These are phyloP conservation scores for Lichtheimia hyalospora DNA, from an alignment of 371 early-diverging fungal genomes.

Conservation along the genomic window DNA sequence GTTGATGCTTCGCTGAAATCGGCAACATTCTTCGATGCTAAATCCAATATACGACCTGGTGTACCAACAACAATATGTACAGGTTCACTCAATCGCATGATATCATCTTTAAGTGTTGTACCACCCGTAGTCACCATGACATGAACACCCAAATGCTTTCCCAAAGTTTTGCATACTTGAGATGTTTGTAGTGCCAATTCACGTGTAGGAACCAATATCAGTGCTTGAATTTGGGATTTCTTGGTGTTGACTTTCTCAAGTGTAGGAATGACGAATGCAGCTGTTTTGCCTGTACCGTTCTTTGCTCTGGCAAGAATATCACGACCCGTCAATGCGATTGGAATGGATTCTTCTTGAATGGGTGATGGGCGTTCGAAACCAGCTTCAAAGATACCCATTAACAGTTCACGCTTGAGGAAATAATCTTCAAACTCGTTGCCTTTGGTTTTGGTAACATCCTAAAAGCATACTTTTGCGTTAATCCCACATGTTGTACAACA, in stretches of 20 bases:
- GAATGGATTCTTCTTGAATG: conserved; percentile 99
- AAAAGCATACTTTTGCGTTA: neutral
- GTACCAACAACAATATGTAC: conserved; percentile 98
- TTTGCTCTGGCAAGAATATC: conserved; percentile 97
- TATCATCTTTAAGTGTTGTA: conserved; percentile 97
- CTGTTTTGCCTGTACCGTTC: conserved; percentile 99
- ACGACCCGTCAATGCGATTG: conserved; percentile 93
- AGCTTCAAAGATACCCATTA: conserved; percentile 98
- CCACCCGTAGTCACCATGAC: conserved; percentile 99
- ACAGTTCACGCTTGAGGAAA: conserved; percentile 91
- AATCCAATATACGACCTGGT: conserved; percentile 98
- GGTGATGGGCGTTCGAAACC: conserved; percentile 99
- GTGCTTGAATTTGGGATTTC: conserved; percentile 79
- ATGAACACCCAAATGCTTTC: conserved; percentile 90
- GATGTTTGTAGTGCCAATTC: conserved; percentile 97
- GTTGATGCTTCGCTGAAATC: conserved; percentile 85
- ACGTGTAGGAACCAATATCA: conserved; percentile 96
- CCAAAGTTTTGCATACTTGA: conserved; percentile 92
- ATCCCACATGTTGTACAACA: neutral
- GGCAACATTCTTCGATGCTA: conserved; percentile 88
- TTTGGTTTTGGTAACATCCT: conserved; percentile 94
- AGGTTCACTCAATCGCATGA: conserved; percentile 86
- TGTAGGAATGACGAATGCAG: conserved; percentile 95
- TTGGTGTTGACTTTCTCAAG: conserved; percentile 91
- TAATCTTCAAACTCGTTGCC: conserved; percentile 99